phyloP scores from a whole-genome alignment of 1,284 basidiomycete species.

The Neonothopanus nambi region DNA sequence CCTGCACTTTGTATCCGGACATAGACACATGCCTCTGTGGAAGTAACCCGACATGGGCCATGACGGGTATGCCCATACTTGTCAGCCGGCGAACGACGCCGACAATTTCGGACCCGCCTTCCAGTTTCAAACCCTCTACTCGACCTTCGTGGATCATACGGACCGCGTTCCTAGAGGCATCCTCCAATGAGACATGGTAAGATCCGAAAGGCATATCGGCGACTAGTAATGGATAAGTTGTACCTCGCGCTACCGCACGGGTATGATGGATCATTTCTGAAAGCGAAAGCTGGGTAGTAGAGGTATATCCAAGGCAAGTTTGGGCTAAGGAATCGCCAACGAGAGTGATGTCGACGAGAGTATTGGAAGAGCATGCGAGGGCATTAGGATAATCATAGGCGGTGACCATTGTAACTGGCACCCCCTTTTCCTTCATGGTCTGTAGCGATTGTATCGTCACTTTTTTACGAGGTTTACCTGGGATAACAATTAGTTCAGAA shows the following conservation, averaged over 20 bases:
- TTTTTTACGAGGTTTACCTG: slow-evolving; percentile 57
- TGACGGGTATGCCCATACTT: slow-evolving; percentile 86
- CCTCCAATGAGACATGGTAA: slow-evolving; percentile 66
- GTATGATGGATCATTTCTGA: slow-evolving; percentile 91
- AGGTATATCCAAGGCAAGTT: slow-evolving; percentile 84
- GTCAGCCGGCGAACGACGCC: slow-evolving; percentile 76
- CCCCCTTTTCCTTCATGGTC: slow-evolving; percentile 52
- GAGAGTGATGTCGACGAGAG: slow-evolving; percentile 67
- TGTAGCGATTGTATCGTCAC: slow-evolving; percentile 80
- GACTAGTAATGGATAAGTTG: slow-evolving; percentile 79
- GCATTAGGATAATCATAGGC: slow-evolving; percentile 92
- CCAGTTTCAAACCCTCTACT: slow-evolving; percentile 90
- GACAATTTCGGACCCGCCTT: slow-evolving; percentile 83
- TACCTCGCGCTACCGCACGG: slow-evolving; percentile 80
- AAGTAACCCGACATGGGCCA: slow-evolving; percentile 92
- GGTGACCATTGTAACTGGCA: slow-evolving; percentile 88
- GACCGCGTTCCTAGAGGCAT: slow-evolving; percentile 76
- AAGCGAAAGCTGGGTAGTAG: slow-evolving; percentile 85
- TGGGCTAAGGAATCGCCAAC: slow-evolving; percentile 95
- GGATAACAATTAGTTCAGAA: slow-evolving; percentile 12
- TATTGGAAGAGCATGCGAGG: slow-evolving; percentile 63
- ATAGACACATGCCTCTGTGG: slow-evolving; percentile 85
- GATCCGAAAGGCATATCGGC: slow-evolving; percentile 97
- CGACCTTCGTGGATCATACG: slow-evolving; percentile 81
- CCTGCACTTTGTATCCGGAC: slow-evolving; percentile 92